phyloP scores from a whole-genome alignment of 768 basidiomycete genomes.

The Candolleomyces eurysporus region DNA sequence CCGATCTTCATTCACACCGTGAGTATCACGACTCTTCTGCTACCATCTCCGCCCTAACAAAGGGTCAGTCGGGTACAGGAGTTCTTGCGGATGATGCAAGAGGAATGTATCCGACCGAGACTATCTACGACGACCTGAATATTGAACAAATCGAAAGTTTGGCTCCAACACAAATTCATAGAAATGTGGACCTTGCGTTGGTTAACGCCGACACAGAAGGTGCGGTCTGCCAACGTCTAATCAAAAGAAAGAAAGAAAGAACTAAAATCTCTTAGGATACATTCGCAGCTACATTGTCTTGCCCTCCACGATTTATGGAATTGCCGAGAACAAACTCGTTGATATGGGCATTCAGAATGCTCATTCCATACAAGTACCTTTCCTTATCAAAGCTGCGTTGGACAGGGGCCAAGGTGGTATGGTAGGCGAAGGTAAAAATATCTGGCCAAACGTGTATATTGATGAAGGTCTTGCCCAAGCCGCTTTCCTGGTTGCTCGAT shows the following conservation, averaged over 20 bases:
- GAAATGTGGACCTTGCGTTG: slow-evolving; percentile 47
- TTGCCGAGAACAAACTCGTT: slow-evolving; percentile 45
- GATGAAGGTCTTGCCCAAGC: slow-evolving; percentile 43
- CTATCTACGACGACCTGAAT: slow-evolving; percentile 50
- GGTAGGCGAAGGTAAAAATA: slow-evolving; percentile 54
- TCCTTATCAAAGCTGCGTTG: slow-evolving; percentile 42
- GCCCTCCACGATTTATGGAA: slow-evolving; percentile 60
- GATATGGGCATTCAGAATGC: slow-evolving; percentile 52
- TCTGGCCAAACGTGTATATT: slow-evolving; percentile 58
- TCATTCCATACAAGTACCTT: slow-evolving; percentile 52
- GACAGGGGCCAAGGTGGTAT: slow-evolving; percentile 50
- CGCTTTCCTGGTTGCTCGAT: neutral
- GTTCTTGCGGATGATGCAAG: slow-evolving; percentile 43
- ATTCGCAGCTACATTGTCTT: slow-evolving; percentile 49
- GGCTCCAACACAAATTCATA: slow-evolving; percentile 43
- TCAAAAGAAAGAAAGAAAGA: neutral
- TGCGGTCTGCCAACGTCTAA: slow-evolving; percentile 13
- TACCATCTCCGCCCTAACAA: neutral
- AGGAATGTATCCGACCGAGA: slow-evolving; percentile 36
- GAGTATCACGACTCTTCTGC: slow-evolving; percentile 19
- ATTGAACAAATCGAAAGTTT: slow-evolving; percentile 45
- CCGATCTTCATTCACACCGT: slow-evolving; percentile 65
- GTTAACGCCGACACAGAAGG: slow-evolving; percentile 49
- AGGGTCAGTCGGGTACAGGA: slow-evolving; percentile 26
- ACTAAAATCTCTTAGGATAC: slow-evolving; percentile 32